Conservation (phyloP, 176 grass and related monocot genomes). For the Oryza meridionalis region DNA sequence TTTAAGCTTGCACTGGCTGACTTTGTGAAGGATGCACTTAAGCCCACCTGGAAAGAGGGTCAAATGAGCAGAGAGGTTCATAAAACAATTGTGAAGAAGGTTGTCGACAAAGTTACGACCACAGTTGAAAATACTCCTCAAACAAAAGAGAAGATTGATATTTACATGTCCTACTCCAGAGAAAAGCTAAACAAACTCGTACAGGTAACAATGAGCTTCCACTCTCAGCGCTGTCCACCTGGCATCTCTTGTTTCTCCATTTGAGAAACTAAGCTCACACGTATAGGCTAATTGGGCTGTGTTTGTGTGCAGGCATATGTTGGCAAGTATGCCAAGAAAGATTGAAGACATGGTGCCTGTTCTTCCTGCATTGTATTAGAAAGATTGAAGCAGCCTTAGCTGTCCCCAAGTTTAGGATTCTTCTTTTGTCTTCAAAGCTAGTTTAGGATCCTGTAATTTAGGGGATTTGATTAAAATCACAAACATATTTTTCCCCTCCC, state of each 20-base stretch:
- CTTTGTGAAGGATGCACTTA: slow-evolving; percentile 90
- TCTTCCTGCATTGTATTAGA: neutral
- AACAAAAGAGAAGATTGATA: slow-evolving; percentile 92
- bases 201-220: slow-evolving; percentile 55
- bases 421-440: neutral
- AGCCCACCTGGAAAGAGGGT: slow-evolving; percentile 97
- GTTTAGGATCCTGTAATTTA: slow-evolving; percentile 32
- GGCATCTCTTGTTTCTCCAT: neutral
- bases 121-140: slow-evolving; percentile 76
- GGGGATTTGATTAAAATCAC: neutral
- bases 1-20: slow-evolving; percentile 85
- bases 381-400: slow-evolving; percentile 9
- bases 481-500: neutral
- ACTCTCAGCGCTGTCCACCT: neutral
- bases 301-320: slow-evolving; percentile 71
- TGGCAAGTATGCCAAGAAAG: slow-evolving; percentile 74
- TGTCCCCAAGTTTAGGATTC: slow-evolving; percentile 5
- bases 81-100: slow-evolving; percentile 98
- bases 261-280: neutral
- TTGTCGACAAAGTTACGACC: slow-evolving; percentile 89
- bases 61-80: slow-evolving; percentile 87
- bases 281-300: neutral
- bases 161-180: slow-evolving; percentile 81
- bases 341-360: neutral
- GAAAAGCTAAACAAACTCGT: slow-evolving; percentile 87